Conservation (phyloP, 805 yeast genomes). For the Ogataea salicorniae region DNA sequence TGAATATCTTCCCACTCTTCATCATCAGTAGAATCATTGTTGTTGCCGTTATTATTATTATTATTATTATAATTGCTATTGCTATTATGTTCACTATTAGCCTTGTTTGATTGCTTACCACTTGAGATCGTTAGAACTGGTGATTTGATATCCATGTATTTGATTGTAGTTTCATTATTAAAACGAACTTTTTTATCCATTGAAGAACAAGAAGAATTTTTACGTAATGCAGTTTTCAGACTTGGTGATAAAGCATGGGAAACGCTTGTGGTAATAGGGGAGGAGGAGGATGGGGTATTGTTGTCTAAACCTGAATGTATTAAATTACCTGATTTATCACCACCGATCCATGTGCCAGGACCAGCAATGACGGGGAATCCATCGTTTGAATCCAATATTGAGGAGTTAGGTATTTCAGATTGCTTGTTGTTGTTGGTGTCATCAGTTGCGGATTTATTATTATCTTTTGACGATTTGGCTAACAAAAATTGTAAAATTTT, state of each 20-base stretch:
- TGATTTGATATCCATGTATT: constrained; percentile 19
- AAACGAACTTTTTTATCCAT: constrained; percentile 28
- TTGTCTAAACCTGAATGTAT: constrained; percentile 12
- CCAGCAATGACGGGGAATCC: constrained; percentile 18
- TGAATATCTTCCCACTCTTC: constrained; percentile 47
- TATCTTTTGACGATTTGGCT: constrained; percentile 49
- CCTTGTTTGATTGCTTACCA: not conserved
- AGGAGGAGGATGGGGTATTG: not conserved
- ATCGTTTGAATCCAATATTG: not conserved
- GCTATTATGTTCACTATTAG: not conserved
- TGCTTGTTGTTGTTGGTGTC: not conserved
- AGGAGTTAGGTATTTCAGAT: constrained; percentile 29
- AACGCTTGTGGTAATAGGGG: not conserved
- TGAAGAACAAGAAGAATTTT: constrained; percentile 12
- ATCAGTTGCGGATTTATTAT: constrained; percentile 20
- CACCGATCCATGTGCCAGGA: constrained; percentile 34
- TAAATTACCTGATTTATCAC: constrained; percentile 25
- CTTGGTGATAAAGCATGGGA: constrained; percentile 5
- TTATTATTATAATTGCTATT: too few relatives aligned
- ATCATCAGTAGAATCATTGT: not conserved
- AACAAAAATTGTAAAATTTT: constrained; percentile 54
- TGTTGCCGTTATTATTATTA: constrained; percentile 4
- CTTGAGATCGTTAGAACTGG: not conserved
- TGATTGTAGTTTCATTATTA: constrained; percentile 28
- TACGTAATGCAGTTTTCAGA: constrained; percentile 19